Conservation (phyloP, 1,284 basidiomycete genomes). For the Xerocomus minutiporus region DNA sequence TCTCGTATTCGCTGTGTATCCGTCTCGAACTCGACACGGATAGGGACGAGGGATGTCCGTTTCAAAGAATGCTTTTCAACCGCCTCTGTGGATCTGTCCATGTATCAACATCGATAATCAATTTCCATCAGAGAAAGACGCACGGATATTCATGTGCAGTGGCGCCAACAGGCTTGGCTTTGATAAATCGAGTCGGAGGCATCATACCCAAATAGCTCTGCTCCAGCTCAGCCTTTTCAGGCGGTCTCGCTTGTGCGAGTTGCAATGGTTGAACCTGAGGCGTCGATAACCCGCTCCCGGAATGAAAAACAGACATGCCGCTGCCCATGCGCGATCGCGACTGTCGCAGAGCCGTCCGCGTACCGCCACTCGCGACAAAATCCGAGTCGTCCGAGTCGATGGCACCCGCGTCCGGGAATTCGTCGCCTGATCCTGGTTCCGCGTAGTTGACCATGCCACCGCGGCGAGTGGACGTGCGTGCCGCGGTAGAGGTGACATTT, state of each 20-base stretch:
- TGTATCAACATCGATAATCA: conserved; percentile 17
- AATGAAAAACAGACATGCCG: conserved; percentile 36
- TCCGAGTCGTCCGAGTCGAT: conserved; percentile 75
- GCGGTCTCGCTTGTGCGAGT: conserved; percentile 26
- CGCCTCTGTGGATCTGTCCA: conserved; percentile 57
- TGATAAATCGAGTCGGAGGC: conserved; percentile 78
- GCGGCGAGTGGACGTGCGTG: conserved; percentile 50
- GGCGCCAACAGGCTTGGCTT: conserved; percentile 50
- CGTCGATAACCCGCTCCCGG: conserved; percentile 30
- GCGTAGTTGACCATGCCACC: conserved; percentile 81
- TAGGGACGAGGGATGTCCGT: conserved; percentile 77
- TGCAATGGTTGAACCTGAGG: conserved; percentile 31
- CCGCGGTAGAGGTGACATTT: conserved; percentile 34
- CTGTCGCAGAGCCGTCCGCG: conserved; percentile 42
- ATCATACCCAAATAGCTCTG: conserved; percentile 88
- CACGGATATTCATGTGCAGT: conserved; percentile 71
- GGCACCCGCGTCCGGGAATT: conserved; percentile 72
- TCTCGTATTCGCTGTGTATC: conserved; percentile 89
- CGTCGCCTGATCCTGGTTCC: conserved; percentile 80
- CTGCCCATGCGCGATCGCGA: conserved; percentile 35
- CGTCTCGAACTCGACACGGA: conserved; percentile 93
- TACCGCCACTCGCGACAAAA: conserved; percentile 50
- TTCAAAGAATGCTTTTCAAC: conserved; percentile 61
- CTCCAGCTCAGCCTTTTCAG: conserved; percentile 60
- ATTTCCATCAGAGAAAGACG: conserved; percentile 33